phyloP scores from a whole-genome alignment of 805 yeast species.

The Hagleromyces aurorensis region DNA sequence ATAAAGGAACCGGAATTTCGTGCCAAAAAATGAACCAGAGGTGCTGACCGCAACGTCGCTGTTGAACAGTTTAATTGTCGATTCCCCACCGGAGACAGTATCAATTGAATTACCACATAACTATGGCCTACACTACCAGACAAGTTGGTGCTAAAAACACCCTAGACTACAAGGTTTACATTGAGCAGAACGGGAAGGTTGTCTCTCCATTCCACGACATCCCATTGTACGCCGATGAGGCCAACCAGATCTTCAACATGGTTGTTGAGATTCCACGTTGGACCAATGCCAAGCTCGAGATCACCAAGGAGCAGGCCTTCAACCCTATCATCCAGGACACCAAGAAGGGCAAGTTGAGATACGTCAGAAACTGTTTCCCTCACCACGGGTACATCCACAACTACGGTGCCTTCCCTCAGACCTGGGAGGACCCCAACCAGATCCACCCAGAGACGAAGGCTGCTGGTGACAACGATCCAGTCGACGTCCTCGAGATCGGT shows the following conservation, averaged over 20 bases:
- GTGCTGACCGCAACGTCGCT: conserved; percentile 1
- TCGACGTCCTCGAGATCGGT: conserved; percentile 81
- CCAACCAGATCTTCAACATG: conserved; percentile 80
- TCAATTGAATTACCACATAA: conserved; percentile 3
- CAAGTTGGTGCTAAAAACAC: conserved; percentile 95
- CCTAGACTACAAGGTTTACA: conserved; percentile 82
- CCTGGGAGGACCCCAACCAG: conserved; percentile 70
- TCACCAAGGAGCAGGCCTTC: conserved; percentile 70
- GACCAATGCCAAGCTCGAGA: conserved; percentile 96
- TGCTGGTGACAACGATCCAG: conserved; percentile 79
- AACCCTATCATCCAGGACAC: conserved; percentile 97
- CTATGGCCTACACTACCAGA: conserved; percentile 79
- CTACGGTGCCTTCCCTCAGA: conserved; percentile 97
- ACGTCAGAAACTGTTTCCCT: conserved; percentile 96
- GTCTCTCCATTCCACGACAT: conserved; percentile 94
- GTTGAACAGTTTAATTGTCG: too few relatives aligned
- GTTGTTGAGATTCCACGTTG: conserved; percentile 97
- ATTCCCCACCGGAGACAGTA: not conserved
- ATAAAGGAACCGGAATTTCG: too few relatives aligned
- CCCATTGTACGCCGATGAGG: conserved; percentile 89
- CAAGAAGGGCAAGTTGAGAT: conserved; percentile 93
- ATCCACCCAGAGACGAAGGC: conserved; percentile 58
- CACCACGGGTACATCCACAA: conserved; percentile 98
- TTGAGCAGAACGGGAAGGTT: conserved; percentile 90
- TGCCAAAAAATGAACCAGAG: not conserved